Evolutionary conservation across 768 basidiomycete species (phyloP), one percentile per base, ranked within the genome.

Genomic region (Strobilomyces dryophilus): DNA sequence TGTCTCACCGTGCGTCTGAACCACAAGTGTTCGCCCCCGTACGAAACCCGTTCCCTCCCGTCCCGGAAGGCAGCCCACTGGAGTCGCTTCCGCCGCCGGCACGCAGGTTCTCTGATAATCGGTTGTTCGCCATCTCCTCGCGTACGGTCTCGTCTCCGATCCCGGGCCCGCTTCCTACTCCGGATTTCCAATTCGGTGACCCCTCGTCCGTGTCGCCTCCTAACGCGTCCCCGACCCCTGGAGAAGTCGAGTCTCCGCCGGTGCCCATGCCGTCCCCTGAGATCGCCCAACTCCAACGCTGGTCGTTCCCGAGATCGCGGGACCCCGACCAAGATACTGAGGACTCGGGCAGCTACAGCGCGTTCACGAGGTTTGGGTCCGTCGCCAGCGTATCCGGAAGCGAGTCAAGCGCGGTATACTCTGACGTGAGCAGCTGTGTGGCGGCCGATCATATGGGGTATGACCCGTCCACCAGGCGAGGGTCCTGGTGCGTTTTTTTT

Each of bases 161-260:
- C 47, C 69, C 69, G 9, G 84, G 84, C 3, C 84, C 84, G 5
- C 72, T 85, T 17, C 84, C 84, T 2, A 74, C 76, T 5, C 82
- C 82, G 37, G 78, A 77, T 51, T 85, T 82, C 71, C 81, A 81
- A 43, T 86, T 86, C 57, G 84, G 84, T 53, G 76, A 77, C 10
- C 79, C 84, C 27, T 79, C 73, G 46, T 77, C 77, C 3, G 73
- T 64, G 7, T 60, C 73, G 2, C 61, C 79, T 0, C 74, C 79
- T 3, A 74, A 78, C 58, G 66, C 74, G 17, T 81, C 82, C 15
- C 75, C 78, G 12, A 72, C 73, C 45, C 78, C 80, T 5, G 77
- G 75, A 51, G 83, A 84, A 2, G 27, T 55, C 0, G 70, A 70
- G 26, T 62, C 68, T 4, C 64, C 67, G 1, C 46, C 58, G 1